Evolutionary conservation across 2,329 filamentous ascomycete genomes (phyloP), one percentile per base, ranked within the genome.

Genomic region (Lasiodiplodia gonubiensis): DNA sequence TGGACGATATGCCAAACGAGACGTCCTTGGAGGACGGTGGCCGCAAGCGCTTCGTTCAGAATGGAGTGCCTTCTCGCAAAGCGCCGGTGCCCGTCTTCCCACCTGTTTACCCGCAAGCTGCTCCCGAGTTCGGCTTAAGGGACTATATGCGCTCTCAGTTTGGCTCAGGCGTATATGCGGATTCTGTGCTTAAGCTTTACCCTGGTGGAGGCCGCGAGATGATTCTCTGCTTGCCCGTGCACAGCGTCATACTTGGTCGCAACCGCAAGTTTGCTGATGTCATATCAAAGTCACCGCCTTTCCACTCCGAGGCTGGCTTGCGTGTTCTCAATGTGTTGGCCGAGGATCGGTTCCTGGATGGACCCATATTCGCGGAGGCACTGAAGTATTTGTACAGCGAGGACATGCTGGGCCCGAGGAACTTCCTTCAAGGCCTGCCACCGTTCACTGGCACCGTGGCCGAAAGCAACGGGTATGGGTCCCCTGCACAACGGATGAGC

Each of bases 351-450:
- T 67, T 67, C 57, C 21, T 67, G 6, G 66, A 67, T 30, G 66
- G 66, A 10, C 59, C 27, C 10, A 67, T 64, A 8, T 67, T 79
- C 3, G 73, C 74, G 46, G 78, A 79, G 60, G 77, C 77, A 21
- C 33, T 79, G 67, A 78, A 76, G 65, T 71, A 77, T 2, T 69
- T 80, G n/a, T 80, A 80, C 64, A 77, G 76, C 7, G 73, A 72
- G 18, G 76, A 76, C 12, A 70, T 79, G 30, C 70, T 77, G 21
- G 69, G 73, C 7, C 57, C 71, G 0, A 70, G 74, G 35, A 67
- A 69, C 3, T 76, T 79, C 63, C 54, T 75, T 21, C 75, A 74
- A 42, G 76, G 76, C 12, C 65, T 80, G 7, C 68, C 63, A 8
- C 74, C 75, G 2, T 76, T 74, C 63, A 70, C 71, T 39, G 68